Conservation (phyloP, 2,329 filamentous ascomycete species). For the Lasiodiplodia gonubiensis region DNA sequence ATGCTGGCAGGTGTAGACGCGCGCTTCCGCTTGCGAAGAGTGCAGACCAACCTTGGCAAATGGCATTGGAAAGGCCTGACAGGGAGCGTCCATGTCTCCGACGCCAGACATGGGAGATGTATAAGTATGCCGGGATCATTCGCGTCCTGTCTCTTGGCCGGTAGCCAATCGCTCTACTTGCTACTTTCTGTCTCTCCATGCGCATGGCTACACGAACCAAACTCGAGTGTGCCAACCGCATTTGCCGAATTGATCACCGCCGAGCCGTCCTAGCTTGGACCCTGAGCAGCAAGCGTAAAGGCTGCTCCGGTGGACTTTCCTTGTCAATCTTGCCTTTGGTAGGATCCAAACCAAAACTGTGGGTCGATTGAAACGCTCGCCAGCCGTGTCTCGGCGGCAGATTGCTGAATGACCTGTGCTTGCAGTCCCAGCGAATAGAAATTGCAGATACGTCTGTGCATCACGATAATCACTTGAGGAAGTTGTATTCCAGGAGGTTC, state of each 20-base stretch:
- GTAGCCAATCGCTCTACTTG: not conserved
- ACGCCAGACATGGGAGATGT: not conserved
- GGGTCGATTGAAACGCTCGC: not conserved
- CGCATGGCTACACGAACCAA: not conserved
- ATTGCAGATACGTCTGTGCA: not conserved
- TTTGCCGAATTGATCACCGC: not conserved
- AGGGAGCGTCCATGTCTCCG: slow-evolving; percentile 7
- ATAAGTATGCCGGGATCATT: not conserved
- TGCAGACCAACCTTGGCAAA: not conserved
- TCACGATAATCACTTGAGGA: not conserved
- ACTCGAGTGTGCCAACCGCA: not conserved
- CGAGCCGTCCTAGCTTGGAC: not conserved
- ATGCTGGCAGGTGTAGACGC: not conserved
- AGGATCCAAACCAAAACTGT: not conserved
- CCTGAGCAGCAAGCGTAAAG: not conserved
- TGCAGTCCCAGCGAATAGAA: not conserved
- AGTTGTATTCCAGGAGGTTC: not conserved
- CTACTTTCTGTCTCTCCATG: not conserved
- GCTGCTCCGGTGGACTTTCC: not conserved
- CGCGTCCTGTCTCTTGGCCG: not conserved
- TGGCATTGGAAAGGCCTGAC: not conserved
- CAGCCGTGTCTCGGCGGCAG: not conserved
- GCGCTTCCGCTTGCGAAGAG: not conserved
- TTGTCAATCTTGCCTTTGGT: not conserved
- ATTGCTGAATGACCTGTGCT: not conserved